Percentiles rank a stretch among this genome's conserved stretches.
phyloP scores from a whole-genome alignment of 495 filamentous ascomycete genomes.

The Penicillium ochrochloron region DNA sequence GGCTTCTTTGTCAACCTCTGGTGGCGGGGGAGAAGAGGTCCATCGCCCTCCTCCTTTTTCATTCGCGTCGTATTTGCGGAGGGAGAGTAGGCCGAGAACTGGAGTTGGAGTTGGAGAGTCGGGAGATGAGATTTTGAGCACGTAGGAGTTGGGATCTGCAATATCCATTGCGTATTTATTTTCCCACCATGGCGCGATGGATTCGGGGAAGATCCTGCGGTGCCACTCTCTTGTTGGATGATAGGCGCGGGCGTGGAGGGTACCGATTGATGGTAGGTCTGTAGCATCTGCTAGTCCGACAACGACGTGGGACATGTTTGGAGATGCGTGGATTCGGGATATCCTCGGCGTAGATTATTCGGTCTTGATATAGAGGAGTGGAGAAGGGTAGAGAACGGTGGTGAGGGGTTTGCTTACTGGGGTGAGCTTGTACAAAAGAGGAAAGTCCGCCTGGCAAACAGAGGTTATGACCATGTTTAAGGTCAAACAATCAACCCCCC shows the following conservation, averaged over 20 bases:
- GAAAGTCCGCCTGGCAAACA: too few relatives aligned
- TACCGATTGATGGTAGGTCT: background rate
- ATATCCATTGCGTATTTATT: background rate
- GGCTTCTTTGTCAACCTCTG: background rate
- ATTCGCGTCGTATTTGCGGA: background rate
- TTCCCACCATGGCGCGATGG: slow-evolving; percentile 5
- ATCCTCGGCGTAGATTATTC: background rate
- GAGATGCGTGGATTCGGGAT: background rate
- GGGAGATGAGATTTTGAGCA: background rate
- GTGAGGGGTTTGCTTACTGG: background rate
- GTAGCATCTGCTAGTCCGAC: background rate
- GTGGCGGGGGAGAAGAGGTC: background rate
- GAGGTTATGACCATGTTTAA: background rate
- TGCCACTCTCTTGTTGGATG: slow-evolving; percentile 3
- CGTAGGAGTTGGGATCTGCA: background rate
- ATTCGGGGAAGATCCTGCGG: background rate
- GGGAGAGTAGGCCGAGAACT: background rate
- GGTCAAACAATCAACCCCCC: background rate
- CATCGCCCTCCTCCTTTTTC: background rate
- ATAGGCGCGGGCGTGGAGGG: background rate
- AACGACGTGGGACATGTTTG: background rate
- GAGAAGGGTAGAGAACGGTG: background rate
- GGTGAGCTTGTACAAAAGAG: too few relatives aligned
- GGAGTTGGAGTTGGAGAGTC: background rate
- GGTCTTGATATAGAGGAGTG: background rate